A percentile compares a stretch with the other conserved stretches of the same genome.
These are phyloP conservation scores for Epicoccum nigrum DNA, from an alignment of 2,329 filamentous ascomycete genomes.

Conservation along the genomic window DNA sequence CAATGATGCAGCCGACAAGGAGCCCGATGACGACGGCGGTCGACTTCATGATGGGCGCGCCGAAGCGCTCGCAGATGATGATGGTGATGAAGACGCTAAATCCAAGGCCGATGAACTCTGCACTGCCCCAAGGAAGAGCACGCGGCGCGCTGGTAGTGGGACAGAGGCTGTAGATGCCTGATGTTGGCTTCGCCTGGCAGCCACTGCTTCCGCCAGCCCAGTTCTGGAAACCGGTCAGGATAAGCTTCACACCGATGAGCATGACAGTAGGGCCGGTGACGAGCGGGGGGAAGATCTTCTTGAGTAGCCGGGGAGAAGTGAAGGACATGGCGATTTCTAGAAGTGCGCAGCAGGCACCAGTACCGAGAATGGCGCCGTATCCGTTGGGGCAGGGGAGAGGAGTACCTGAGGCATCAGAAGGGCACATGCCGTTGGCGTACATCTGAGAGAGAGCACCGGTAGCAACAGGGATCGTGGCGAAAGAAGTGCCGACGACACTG, in stretches of 20 bases:
- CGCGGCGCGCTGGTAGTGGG: conserved; percentile 68
- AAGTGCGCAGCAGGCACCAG: conserved; percentile 55
- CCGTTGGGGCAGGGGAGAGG: conserved; percentile 75
- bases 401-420: conserved; percentile 64
- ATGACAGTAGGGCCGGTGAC: conserved; percentile 72
- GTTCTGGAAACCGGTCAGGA: conserved; percentile 73
- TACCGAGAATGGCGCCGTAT: conserved; percentile 77
- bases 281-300: conserved; percentile 78
- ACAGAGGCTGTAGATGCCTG: conserved; percentile 67
- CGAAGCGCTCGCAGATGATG: conserved; percentile 80
- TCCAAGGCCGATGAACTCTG: conserved; percentile 78
- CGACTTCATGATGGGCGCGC: conserved; percentile 83
- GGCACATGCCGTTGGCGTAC: conserved; percentile 75
- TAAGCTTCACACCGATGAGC: conserved; percentile 75
- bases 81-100: conserved; percentile 82
- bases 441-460: conserved; percentile 75
- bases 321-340: conserved; percentile 78
- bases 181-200: conserved; percentile 53
- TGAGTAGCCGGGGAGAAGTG: conserved; percentile 69
- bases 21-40: conserved; percentile 77
- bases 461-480: conserved; percentile 76
- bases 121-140: conserved; percentile 75
- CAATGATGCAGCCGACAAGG: conserved; percentile 78
- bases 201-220: conserved; percentile 78
- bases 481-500: conserved; percentile 79